Conservation (phyloP, 345 rosid genomes). For the Turritis glabra region DNA sequence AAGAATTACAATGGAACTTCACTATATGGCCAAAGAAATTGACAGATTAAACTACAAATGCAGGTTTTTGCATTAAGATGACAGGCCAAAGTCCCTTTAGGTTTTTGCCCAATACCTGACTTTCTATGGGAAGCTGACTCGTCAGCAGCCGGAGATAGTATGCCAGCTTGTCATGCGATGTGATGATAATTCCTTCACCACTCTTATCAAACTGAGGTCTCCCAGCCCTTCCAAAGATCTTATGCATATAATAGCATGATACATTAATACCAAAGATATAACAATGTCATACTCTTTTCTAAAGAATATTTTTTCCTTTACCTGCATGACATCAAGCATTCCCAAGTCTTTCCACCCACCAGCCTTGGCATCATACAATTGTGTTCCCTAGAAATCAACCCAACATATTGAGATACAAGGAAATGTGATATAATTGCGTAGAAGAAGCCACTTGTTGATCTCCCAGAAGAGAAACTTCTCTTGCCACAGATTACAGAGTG, state of each 20-base stretch:
- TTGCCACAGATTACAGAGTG: conserved; percentile 8
- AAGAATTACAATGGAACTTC: conserved; percentile 20
- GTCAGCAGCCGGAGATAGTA: conserved; percentile 90
- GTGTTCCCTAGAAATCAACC: conserved; percentile 74
- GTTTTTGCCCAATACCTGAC: conserved; percentile 65
- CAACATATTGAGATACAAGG: conserved; percentile 29
- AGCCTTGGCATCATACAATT: conserved; percentile 94
- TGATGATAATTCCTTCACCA: conserved; percentile 97
- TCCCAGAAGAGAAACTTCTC: conserved; percentile 10
- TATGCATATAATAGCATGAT: conserved; percentile 23
- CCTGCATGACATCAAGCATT: conserved; percentile 99
- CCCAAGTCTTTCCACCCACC: conserved; percentile 99
- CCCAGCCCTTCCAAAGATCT: conserved; percentile 99
- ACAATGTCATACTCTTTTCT: neutral
- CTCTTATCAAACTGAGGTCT: conserved; percentile 99
- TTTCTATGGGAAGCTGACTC: conserved; percentile 97
- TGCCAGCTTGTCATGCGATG: conserved; percentile 92
- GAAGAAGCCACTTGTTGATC: conserved; percentile 23
- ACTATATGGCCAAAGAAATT: neutral
- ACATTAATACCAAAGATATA: conserved; percentile 16
- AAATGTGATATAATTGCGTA: neutral
- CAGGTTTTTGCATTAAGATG: conserved; percentile 18
- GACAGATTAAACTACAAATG: conserved; percentile 13
- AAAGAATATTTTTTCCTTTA: conserved; percentile 24
- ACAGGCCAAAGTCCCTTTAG: neutral